Evolutionary conservation across 495 filamentous ascomycete genomes (phyloP), one percentile per base, ranked within the genome.

Genomic region (Corynascus novoguineensis): DNA sequence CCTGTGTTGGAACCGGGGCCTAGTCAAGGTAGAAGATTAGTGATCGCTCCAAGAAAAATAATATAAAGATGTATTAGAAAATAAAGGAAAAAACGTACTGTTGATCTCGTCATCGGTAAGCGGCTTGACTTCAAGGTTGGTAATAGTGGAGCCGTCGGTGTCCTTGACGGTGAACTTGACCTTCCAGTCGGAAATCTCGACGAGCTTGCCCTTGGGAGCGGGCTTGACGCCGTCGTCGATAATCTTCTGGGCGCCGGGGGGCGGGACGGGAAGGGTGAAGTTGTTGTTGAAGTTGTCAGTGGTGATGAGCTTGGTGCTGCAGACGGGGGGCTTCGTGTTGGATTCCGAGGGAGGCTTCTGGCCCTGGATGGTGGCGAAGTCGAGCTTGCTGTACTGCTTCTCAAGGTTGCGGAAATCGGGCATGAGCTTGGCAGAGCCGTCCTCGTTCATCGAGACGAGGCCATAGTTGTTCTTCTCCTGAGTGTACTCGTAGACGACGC

Each of bases 401-500:
- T 84, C 76, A 27, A 98, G 82, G 61, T 86, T 83, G 60, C 86
- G 79, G 73, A 81, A 98, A 71, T 98, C 93, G 38, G 62, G 42
- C 19, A 83, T 77, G 9, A 95, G 76, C 29, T 76, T 75, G 29
- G 84, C 80, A 21, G 81, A 83, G 61, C 77, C 80, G 59, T 90
- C 85, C 57, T 71, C 65, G 64, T 86, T 84, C 59, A 90, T 68
- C 53, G 79, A 64, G 62, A 95, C 88, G 7, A 97, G 80, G 55
- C 91, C 91, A 66, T 82, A 97, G 64, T 92, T 74, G 52, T 78
- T 79, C 3, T 59, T 55, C 65, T 95, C 89, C 71, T 95, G 76
- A 17, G 83, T 85, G 72, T 82, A 95, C 72, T 95, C 86, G 75
- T 95, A 96, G 41, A 97, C 86, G 32, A 97, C 72, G 60, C 93